These are phyloP conservation scores for Arachnopeziza araneosa DNA, from an alignment of 2,329 filamentous ascomycete genomes.

Conservation along the genomic window DNA sequence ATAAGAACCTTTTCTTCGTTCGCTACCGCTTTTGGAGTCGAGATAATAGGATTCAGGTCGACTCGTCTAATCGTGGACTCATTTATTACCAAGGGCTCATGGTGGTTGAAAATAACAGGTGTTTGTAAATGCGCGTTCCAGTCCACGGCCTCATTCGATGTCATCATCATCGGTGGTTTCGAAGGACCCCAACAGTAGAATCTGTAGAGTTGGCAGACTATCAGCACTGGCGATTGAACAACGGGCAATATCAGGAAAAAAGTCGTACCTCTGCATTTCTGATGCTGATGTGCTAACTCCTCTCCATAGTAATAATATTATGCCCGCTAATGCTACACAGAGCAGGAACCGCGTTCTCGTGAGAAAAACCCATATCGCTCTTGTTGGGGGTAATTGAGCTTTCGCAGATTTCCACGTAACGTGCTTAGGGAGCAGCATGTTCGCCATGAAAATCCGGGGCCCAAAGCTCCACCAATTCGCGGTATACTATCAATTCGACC, in stretches of 20 bases:
- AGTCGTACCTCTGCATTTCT: constrained; percentile 78
- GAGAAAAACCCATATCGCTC: constrained; percentile 64
- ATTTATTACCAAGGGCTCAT: constrained; percentile 81
- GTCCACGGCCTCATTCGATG: constrained; percentile 78
- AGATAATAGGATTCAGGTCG: constrained; percentile 79
- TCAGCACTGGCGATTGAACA: not conserved
- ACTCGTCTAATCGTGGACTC: constrained; percentile 71
- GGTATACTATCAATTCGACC: constrained; percentile 25
- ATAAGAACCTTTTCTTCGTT: constrained; percentile 88
- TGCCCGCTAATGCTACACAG: constrained; percentile 61
- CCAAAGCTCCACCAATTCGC: constrained; percentile 35
- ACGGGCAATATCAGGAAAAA: constrained; percentile 1
- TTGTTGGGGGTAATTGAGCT: constrained; percentile 69
- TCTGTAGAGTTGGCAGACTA: constrained; percentile 42
- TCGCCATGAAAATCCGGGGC: constrained; percentile 38
- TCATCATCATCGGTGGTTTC: constrained; percentile 95
- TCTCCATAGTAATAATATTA: constrained; percentile 81
- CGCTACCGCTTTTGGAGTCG: constrained; percentile 68
- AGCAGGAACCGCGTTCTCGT: constrained; percentile 75
- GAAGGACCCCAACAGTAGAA: constrained; percentile 96
- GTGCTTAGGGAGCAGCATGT: constrained; percentile 86
- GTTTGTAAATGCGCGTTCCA: constrained; percentile 89
- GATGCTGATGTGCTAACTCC: constrained; percentile 73
- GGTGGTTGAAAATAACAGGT: constrained; percentile 94
- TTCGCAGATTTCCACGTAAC: constrained; percentile 89